Evolutionary conservation across 2,329 filamentous ascomycete species (phyloP).

Genomic region (Mycosphaerella sp.): DNA sequence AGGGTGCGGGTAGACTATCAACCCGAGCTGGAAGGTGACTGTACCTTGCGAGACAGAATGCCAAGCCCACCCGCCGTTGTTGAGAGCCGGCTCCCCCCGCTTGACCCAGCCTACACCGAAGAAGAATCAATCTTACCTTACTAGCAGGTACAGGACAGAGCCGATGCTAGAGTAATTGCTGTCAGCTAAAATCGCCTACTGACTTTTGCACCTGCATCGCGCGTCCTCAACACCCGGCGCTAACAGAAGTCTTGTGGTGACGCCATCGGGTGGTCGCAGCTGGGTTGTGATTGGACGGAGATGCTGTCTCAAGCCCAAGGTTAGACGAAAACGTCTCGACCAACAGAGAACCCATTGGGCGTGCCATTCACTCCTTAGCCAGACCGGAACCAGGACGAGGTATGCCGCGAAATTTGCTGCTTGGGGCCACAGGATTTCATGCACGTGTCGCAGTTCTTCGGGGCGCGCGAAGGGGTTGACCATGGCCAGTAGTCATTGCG

Average conservation of each 20-base stretch:
- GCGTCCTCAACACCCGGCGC: background rate
- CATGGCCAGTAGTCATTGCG: background rate
- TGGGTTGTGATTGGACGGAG: too few species aligned
- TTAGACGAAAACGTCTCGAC: background rate
- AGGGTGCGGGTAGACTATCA: too few species aligned
- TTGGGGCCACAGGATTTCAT: background rate
- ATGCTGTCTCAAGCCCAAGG: background rate
- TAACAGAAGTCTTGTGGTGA: background rate
- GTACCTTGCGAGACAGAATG: too few species aligned
- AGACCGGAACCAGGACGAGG: background rate
- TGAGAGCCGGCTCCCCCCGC: too few species aligned
- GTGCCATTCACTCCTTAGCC: background rate
- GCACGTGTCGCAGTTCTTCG: background rate
- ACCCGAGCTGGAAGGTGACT: too few species aligned
- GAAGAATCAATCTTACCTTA: too few species aligned
- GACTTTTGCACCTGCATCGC: background rate
- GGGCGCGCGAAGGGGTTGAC: background rate
- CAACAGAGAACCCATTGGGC: background rate
- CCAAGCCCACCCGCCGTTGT: too few species aligned
- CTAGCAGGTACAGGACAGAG: background rate
- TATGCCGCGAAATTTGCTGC: background rate
- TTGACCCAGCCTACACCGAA: too few species aligned
- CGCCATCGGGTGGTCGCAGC: background rate
- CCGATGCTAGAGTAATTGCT: background rate
- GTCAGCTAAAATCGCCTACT: conserved; percentile 3